phyloP scores from a whole-genome alignment of 1,284 basidiomycete genomes.

The Ganoderma lingzhi region DNA sequence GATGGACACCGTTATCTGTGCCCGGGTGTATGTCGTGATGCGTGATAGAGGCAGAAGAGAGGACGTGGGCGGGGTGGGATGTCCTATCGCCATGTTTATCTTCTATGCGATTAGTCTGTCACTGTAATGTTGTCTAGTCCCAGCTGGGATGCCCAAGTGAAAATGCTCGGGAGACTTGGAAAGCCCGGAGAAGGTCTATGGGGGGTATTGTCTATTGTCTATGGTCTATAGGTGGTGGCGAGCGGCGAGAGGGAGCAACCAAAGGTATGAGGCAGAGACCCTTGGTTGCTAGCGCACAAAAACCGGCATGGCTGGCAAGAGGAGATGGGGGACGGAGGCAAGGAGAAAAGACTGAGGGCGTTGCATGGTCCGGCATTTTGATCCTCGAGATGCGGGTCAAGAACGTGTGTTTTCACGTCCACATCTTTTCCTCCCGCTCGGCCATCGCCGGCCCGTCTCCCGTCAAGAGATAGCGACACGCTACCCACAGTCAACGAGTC shows the following conservation, averaged over 20 bases:
- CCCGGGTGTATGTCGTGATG: constrained; percentile 44
- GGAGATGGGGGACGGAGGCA: constrained; percentile 29
- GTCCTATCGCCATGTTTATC: constrained; percentile 25
- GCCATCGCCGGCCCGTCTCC: constrained; percentile 32
- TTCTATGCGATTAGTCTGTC: constrained; percentile 14
- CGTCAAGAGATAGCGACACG: no score
- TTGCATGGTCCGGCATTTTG: constrained; percentile 11
- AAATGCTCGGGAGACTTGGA: constrained; percentile 7
- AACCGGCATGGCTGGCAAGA: constrained; percentile 43
- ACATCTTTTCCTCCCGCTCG: constrained; percentile 23
- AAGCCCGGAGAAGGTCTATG: constrained; percentile 29
- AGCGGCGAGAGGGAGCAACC: constrained; percentile 33
- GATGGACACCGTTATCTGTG: constrained; percentile 47
- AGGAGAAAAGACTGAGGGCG: constrained; percentile 5
- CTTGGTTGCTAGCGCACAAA: constrained; percentile 45
- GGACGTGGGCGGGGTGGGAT: constrained; percentile 47
- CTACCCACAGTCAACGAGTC: neutral
- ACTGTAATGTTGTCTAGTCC: constrained; percentile 6
- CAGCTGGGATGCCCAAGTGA: constrained; percentile 6
- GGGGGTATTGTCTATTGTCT: constrained; percentile 43
- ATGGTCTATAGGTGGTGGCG: constrained; percentile 35
- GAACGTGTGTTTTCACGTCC: constrained; percentile 28
- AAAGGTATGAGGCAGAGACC: constrained; percentile 36
- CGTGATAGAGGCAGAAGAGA: constrained; percentile 57
- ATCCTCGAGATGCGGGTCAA: constrained; percentile 4